Base-by-base conservation (phyloP, 345 rosid species). In the Psidium guajava region DNA sequence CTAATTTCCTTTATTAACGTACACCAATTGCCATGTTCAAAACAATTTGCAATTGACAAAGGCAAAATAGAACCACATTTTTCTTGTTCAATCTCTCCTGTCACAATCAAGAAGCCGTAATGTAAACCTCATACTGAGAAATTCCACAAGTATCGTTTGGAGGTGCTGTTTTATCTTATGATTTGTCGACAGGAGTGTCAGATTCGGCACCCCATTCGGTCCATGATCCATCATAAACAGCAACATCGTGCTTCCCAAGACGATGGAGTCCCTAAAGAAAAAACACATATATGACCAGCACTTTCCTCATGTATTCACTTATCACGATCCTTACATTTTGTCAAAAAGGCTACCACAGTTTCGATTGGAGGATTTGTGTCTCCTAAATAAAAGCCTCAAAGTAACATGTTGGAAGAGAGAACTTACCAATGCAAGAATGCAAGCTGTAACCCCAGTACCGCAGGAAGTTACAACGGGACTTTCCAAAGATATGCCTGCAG, bases 181-280 rank as follows among this genome's bases (percentile, higher is more conserved):
- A 83, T 59, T 58, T 83, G 73, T 91, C 87, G 10, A 94, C 91
- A 5, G 95, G 95, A 74, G 95, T 90, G 74, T 92, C 97, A 6
- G 98, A 90, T 25, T 93, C 87, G 5, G 91, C 93, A 82, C 95
- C 99, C 99, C 99, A 98, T 91, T 98, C 99, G 2, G 98, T 98
- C 99, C 99, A 98, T 21, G 99, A 96, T 53, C 99, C 99, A 88
- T 98, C 99, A 55, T 98, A 98, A 15, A 96, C 91, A 4, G 98
- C 91, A 82, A 94, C 98, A 83, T 98, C 94, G 52, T 90, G 86
- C 90, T 94, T 96, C 85, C 99, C 99, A 24, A 98, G 90, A 82
- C 97, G 97, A 87, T 95, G 95, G 58, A 98, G 93, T 82, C 99
- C 99, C 99, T 98, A 89, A 83, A 86, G 87, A 40, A 18, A 81